Evolutionary conservation across 2,329 filamentous ascomycete species (phyloP).

Genomic region (Albifimbria verrucaria): DNA sequence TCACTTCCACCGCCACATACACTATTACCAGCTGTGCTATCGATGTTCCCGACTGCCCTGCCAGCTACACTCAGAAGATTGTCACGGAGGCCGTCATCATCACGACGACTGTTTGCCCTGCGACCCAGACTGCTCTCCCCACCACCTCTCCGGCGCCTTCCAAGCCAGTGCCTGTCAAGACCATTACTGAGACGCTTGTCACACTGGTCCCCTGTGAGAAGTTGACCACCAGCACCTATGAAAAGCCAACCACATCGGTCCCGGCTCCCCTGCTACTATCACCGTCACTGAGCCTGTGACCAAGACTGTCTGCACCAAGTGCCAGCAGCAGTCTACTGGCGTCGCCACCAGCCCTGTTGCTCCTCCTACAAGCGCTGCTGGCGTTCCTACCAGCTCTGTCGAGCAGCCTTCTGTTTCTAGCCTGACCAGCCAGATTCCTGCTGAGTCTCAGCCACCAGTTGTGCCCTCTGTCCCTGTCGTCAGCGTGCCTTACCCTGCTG

Average conservation of each 20-base stretch:
- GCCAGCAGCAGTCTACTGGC: background rate
- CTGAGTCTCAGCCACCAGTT: background rate
- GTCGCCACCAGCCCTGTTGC: background rate
- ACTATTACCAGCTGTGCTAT: slow-evolving; percentile 34
- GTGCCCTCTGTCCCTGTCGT: background rate
- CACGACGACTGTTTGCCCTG: slow-evolving; percentile 20
- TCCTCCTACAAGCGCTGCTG: background rate
- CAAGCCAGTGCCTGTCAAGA: slow-evolving; percentile 13
- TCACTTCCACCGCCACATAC: slow-evolving; percentile 20
- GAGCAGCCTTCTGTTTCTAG: background rate
- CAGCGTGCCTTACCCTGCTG: background rate
- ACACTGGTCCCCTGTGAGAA: slow-evolving; percentile 20
- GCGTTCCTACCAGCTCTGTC: background rate
- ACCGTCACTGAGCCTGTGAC: slow-evolving; percentile 5
- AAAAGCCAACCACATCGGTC: slow-evolving; percentile 15
- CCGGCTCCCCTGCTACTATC: slow-evolving; percentile 17
- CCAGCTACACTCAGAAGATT: slow-evolving; percentile 28
- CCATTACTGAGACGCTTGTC: slow-evolving; percentile 20
- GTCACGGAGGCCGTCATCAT: slow-evolving; percentile 20
- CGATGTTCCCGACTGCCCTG: slow-evolving; percentile 36
- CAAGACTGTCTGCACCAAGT: background rate
- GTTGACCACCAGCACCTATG: slow-evolving; percentile 19
- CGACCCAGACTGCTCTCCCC: slow-evolving; percentile 11
- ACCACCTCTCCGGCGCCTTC: slow-evolving; percentile 9
- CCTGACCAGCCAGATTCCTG: background rate